Percentiles rank a stretch among this genome's conserved stretches.
Conservation (phyloP, 352 stramenopile species). For the Globisporangium cylindrosporum region DNA sequence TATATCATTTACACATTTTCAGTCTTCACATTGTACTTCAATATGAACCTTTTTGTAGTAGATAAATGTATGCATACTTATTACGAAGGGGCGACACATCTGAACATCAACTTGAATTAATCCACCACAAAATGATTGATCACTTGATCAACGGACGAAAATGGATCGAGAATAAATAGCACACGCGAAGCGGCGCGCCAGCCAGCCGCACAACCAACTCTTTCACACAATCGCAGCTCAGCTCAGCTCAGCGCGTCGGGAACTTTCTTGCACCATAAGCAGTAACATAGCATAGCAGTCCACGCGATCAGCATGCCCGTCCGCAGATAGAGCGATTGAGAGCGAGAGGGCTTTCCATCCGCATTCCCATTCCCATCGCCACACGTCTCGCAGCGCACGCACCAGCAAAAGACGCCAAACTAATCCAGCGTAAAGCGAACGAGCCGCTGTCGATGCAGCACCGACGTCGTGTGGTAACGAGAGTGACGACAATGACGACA, state of each 20-base stretch:
- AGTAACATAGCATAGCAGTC: not conserved
- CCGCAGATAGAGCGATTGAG: not conserved
- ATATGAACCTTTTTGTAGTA: not conserved
- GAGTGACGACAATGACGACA: not conserved
- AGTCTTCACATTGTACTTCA: not conserved
- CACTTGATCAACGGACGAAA: not conserved
- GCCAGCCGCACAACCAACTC: not conserved
- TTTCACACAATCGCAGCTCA: not conserved
- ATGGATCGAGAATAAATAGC: not conserved
- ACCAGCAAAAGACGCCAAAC: not conserved
- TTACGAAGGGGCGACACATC: not conserved
- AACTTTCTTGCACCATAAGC: conserved; percentile 13
- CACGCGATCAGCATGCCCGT: not conserved
- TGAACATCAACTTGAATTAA: conserved; percentile 3
- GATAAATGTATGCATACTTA: not conserved
- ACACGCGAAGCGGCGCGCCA: conserved; percentile 14
- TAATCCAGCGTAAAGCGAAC: not conserved
- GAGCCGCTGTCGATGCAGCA: not conserved
- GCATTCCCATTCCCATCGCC: not conserved
- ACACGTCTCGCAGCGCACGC: not conserved
- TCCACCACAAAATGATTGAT: not conserved
- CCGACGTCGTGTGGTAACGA: not conserved
- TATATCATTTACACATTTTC: not conserved
- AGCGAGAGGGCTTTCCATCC: not conserved
- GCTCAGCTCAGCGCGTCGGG: not conserved